Evolutionary conservation across 2,329 filamentous ascomycete species (phyloP), one percentile per base, ranked within the genome.

Genomic region (Coniochaeta ligniaria): DNA sequence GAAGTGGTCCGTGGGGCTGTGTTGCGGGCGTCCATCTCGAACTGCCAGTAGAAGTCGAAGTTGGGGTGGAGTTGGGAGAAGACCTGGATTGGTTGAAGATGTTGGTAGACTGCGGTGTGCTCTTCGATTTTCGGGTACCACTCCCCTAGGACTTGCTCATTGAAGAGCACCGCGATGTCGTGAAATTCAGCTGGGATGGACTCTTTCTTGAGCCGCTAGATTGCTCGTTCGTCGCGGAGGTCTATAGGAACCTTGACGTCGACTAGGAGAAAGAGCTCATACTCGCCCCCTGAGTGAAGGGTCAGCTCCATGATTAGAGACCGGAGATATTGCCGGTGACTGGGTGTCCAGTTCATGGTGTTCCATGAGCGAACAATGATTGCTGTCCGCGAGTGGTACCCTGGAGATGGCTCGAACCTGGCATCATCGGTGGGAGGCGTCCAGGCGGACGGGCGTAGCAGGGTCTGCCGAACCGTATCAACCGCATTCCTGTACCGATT

Each of bases 41-140:
- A 92, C 70, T 93, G 92, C 89, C 90, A 94, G 67, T 91, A 80
- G 67, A 84, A 91, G 65, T 92, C 89, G 64, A 90, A 94, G 66
- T 92, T 85, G 0, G 89, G 89, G 66, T 92, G 87, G 55, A 88
- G 87, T 67, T 88, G 81, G 59, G 84, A 83, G 68, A 92, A 92
- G 73, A 86, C 87, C 68, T 92, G 89, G 5, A 91, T 78, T 6
- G 87, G 87, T 67, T 90, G 80, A 78, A 86, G 90, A 66, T 90
- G 86, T 45, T 79, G 78, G 66, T 84, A 80, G 20, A 84, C 83
- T 57, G 54, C 31, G 9, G 54, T 74, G 77, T 77, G 72, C 7
- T 75, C 83, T 60, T 90, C 86, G 33, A 95, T 80, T 47, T 85
- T 85, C 0, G 90, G 85, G 72, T 96, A 96, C 72, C 92, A 85